phyloP scores from a whole-genome alignment of 805 yeast genomes.

The Saccharomycopsis oosterbeekiorum region DNA sequence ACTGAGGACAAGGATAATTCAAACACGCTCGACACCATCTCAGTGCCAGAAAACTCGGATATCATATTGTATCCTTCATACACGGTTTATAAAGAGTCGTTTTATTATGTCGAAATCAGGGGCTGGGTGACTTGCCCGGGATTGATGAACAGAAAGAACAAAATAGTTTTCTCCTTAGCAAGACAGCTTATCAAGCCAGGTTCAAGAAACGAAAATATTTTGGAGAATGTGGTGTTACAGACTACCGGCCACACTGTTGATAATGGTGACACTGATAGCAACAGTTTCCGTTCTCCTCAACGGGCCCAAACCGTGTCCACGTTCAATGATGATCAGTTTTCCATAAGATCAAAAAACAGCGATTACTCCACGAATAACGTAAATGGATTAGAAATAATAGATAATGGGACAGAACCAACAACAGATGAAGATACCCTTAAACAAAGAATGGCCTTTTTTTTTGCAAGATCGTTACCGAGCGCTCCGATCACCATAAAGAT shows the following conservation, averaged over 20 bases:
- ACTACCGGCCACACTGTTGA: slow-evolving; percentile 18
- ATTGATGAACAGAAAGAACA: slow-evolving; percentile 56
- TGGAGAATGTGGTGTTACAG: slow-evolving; percentile 7
- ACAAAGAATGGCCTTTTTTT: slow-evolving; percentile 59
- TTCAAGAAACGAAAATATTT: slow-evolving; percentile 17
- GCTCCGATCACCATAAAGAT: slow-evolving; percentile 45
- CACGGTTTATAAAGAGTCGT: slow-evolving; percentile 27
- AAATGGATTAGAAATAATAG: slow-evolving; percentile 8
- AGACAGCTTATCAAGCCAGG: slow-evolving; percentile 47
- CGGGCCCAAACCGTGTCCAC: background rate
- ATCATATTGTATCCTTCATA: slow-evolving; percentile 54
- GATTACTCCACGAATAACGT: background rate
- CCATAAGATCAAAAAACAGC: slow-evolving; percentile 2
- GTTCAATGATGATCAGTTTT: slow-evolving; percentile 1
- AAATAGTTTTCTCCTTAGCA: slow-evolving; percentile 57
- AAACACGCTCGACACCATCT: background rate
- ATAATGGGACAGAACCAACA: background rate
- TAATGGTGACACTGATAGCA: slow-evolving; percentile 13
- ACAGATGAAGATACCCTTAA: slow-evolving; percentile 40
- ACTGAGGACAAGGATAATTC: slow-evolving; percentile 8
- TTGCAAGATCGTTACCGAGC: slow-evolving; percentile 55
- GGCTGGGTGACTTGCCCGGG: slow-evolving; percentile 74
- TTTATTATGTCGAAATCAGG: slow-evolving; percentile 49
- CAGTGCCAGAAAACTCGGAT: slow-evolving; percentile 35
- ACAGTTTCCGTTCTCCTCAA: background rate